Evolutionary conservation across 352 stramenopile species (phyloP), one percentile per base, ranked within the genome.

Genomic region (Pythium plurisporium): DNA sequence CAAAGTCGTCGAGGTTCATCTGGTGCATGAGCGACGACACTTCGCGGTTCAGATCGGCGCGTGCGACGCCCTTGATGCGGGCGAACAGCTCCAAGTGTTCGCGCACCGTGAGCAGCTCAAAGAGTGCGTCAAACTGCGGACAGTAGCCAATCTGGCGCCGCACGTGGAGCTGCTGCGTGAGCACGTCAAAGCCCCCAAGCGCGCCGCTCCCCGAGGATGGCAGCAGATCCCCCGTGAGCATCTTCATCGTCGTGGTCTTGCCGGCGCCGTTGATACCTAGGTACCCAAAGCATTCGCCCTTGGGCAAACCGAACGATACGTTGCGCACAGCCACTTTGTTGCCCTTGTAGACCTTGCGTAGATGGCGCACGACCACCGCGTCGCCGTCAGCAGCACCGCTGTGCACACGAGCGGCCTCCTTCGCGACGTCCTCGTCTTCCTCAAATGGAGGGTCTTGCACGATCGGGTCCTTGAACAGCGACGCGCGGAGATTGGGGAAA

Each of bases 41-140:
- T 43, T 85, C 70, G 1, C 42, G 51, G 2, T 62, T n/a, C 22
- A 79, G 27, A 46, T 71, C 8, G 29, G 59, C 40, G 48, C 72
- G 44, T 3, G 19, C 27, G n/a, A 94, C 76, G 8, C 85, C 95
- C 49, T 98, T 98, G 25, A 99, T 91, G 1, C 82, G 65, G 9
- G 83, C 95, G 62, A 96, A 99, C 2, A 99, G 75, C 48, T 98
- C 84, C 36, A 99, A 70, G 72, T 99, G 96, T 59, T 99, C 96
- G 12, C 85, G 73, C 38, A 96, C 94, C 14, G 95, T 98, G 50
- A 99, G 82, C 55, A 98, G 82, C 30, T 95, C 86, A 42, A 98
- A 88, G 19, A 98, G 77, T 5, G 95, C 96, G 71, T 99, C 96
- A 62, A 99, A 99, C 65, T 99, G 95, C 2, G 96, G 96, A 60